Evolutionary conservation across 1,139 yeast species (phyloP).

Genomic region (Pichia terricola): DNA sequence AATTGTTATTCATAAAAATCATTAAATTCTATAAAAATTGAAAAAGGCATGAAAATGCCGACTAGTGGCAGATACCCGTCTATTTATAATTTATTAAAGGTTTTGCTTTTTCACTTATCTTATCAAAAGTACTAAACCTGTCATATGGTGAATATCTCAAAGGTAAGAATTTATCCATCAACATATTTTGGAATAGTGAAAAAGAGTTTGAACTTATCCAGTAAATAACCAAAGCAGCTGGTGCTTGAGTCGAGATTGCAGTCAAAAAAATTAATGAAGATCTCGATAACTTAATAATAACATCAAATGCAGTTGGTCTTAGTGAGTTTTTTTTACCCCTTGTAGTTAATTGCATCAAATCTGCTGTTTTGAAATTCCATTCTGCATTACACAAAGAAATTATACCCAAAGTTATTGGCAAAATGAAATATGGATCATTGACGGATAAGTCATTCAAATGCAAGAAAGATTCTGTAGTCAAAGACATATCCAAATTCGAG

Average conservation of each 20-base stretch:
- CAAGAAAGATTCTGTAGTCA: conserved; percentile 45
- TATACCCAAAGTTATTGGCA: conserved; percentile 66
- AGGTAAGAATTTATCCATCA: conserved; percentile 64
- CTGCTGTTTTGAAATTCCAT: conserved; percentile 58
- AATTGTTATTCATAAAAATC: no score
- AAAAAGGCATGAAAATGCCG: no score
- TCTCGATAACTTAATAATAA: conserved; percentile 55
- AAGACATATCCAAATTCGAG: conserved; percentile 36
- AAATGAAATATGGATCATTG: conserved; percentile 51
- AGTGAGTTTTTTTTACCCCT: conserved; percentile 23
- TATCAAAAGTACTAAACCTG: conserved; percentile 9
- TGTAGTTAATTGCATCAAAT: conserved; percentile 32
- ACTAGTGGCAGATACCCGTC: no score
- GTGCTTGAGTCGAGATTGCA: conserved; percentile 81
- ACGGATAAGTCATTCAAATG: conserved; percentile 53
- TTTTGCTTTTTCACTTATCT: neutral
- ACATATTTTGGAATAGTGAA: conserved; percentile 64
- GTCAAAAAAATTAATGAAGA: conserved; percentile 70
- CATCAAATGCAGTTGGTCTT: conserved; percentile 55
- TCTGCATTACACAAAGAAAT: conserved; percentile 70
- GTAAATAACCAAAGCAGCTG: conserved; percentile 67
- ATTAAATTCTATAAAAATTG: no score
- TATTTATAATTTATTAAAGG: neutral
- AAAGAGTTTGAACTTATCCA: conserved; percentile 81
- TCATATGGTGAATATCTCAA: conserved; percentile 39